Percentiles rank a stretch among this genome's conserved stretches.
phyloP scores from a whole-genome alignment of 768 basidiomycete genomes.

The Sarcodon sp. region DNA sequence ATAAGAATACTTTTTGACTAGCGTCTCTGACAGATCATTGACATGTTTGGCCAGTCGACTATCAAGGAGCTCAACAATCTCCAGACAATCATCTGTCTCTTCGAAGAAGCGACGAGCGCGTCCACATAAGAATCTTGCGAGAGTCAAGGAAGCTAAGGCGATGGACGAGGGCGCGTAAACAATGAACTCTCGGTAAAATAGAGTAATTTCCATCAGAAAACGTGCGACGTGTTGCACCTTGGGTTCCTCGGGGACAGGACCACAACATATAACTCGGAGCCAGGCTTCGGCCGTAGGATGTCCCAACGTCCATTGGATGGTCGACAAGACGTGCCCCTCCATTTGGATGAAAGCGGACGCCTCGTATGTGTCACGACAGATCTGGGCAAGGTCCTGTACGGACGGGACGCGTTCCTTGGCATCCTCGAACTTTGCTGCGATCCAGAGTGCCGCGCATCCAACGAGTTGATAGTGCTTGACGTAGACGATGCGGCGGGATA shows the following conservation, averaged over 20 bases:
- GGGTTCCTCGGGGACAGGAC: slow-evolving; percentile 65
- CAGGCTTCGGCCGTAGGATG: slow-evolving; percentile 98
- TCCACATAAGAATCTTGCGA: slow-evolving; percentile 81
- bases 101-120: slow-evolving; percentile 69
- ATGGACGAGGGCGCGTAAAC: slow-evolving; percentile 76
- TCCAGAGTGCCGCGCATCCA: slow-evolving; percentile 97
- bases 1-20: slow-evolving; percentile 97
- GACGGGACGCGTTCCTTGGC: slow-evolving; percentile 97
- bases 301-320: slow-evolving; percentile 93
- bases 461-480: slow-evolving; percentile 99
- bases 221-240: slow-evolving; percentile 93
- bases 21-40: slow-evolving; percentile 88
- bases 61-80: slow-evolving; percentile 82
- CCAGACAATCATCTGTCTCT: slow-evolving; percentile 72
- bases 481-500: slow-evolving; percentile 96
- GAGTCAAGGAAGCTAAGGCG: slow-evolving; percentile 78
- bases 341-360: slow-evolving; percentile 98
- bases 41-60: slow-evolving; percentile 76
- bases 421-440: slow-evolving; percentile 98
- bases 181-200: slow-evolving; percentile 95
- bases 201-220: slow-evolving; percentile 98
- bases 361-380: slow-evolving; percentile 95
- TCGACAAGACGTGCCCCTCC: slow-evolving; percentile 94
- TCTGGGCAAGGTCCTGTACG: slow-evolving; percentile 85
- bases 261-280: slow-evolving; percentile 77